Conservation (phyloP, 2,329 filamentous ascomycete species). For the Penicillium hesseltinei region DNA sequence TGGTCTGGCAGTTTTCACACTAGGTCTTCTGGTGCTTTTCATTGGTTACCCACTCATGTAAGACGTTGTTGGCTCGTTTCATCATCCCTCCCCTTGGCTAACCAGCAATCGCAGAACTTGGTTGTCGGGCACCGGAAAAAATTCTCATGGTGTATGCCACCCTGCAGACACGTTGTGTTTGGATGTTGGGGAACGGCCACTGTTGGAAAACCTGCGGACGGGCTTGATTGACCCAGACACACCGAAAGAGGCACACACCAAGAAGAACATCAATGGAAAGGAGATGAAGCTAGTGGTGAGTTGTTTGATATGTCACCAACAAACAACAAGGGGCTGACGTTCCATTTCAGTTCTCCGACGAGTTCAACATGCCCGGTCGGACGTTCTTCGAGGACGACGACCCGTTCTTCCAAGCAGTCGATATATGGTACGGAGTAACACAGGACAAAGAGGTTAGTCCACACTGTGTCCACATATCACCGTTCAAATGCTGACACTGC, state of each 20-base stretch:
- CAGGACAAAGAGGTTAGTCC: conserved; percentile 61
- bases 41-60: conserved; percentile 70
- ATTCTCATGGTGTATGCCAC: conserved; percentile 28
- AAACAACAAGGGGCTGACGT: not conserved
- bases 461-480: not conserved
- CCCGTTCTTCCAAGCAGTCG: conserved; percentile 65
- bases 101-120: conserved; percentile 51
- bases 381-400: conserved; percentile 72
- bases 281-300: conserved; percentile 62
- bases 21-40: conserved; percentile 64
- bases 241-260: conserved; percentile 56
- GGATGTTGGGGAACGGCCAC: conserved; percentile 47
- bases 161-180: conserved; percentile 49
- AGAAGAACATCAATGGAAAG: conserved; percentile 58
- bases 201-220: conserved; percentile 60
- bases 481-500: conserved; percentile 5
- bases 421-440: conserved; percentile 71
- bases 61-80: conserved; percentile 26
- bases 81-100: not conserved
- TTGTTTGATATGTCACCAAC: conserved; percentile 3
- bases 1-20: conserved; percentile 57
- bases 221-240: conserved; percentile 68
- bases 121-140: conserved; percentile 46
- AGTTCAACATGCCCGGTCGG: conserved; percentile 66
- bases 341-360: conserved; percentile 60